A percentile compares a stretch with the other conserved stretches of the same genome.
Evolutionary conservation across 1,284 basidiomycete genomes (phyloP).

Genomic region (Marasmius fiardii): DNA sequence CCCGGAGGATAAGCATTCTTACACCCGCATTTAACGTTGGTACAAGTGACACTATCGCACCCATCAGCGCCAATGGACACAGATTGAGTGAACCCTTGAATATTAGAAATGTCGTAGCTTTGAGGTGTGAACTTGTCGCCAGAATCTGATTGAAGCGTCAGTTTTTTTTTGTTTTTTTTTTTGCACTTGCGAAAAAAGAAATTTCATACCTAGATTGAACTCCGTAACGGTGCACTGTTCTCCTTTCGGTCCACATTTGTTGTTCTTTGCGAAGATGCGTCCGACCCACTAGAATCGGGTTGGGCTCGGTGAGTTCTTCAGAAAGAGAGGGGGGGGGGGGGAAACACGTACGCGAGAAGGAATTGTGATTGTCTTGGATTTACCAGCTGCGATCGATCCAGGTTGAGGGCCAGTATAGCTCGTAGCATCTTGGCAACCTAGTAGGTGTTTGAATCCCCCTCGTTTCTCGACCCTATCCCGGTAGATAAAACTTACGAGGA

Average conservation of each 20-base stretch:
- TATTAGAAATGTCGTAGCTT: slow-evolving; percentile 41
- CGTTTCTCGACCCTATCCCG: too few relatives aligned
- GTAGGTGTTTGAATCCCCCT: too few relatives aligned
- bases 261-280: slow-evolving; percentile 34
- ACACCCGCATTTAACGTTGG: slow-evolving; percentile 33
- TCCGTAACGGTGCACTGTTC: slow-evolving; percentile 36
- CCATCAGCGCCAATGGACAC: slow-evolving; percentile 31
- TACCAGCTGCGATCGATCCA: slow-evolving; percentile 7
- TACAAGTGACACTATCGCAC: slow-evolving; percentile 36
- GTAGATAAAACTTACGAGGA: slow-evolving; percentile 26
- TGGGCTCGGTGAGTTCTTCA: too few relatives aligned
- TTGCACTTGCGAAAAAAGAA: too few relatives aligned
- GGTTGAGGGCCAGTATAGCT: too few relatives aligned
- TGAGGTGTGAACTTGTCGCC: slow-evolving; percentile 31
- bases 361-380: not conserved
- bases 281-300: slow-evolving; percentile 42
- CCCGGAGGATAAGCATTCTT: slow-evolving; percentile 32
- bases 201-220: slow-evolving; percentile 32
- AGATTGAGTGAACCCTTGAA: slow-evolving; percentile 39
- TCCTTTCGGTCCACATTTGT: slow-evolving; percentile 29
- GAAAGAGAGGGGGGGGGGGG: too few relatives aligned
- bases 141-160: too few relatives aligned
- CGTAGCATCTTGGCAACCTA: too few relatives aligned
- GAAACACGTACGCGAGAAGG: too few relatives aligned
- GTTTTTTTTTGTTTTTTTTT: too few relatives aligned